A percentile compares a stretch with the other conserved stretches of the same genome.
phyloP scores from a whole-genome alignment of 202 grass and related monocot species.

The Dendrocalamus latiflorus region DNA sequence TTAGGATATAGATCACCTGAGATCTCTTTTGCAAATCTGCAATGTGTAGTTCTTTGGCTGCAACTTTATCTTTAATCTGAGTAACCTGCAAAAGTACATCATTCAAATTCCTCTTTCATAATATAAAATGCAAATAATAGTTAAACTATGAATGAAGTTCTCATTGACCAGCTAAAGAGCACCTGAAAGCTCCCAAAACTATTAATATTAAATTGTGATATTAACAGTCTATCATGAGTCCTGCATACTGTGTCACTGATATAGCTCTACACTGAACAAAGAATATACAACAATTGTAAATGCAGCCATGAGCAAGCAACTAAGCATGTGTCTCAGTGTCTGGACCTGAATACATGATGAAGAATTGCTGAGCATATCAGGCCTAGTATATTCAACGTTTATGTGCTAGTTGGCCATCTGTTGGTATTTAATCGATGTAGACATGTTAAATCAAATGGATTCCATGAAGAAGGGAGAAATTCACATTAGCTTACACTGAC shows the following conservation, averaged over 20 bases:
- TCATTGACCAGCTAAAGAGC: not conserved
- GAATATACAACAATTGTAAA: not conserved
- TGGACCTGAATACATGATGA: not conserved
- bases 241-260: not conserved
- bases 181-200: not conserved
- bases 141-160: not conserved
- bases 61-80: conserved; percentile 59
- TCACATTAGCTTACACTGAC: not conserved
- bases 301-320: not conserved
- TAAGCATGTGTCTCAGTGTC: not conserved
- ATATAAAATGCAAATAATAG: conserved; percentile 3
- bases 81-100: conserved; percentile 41
- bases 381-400: not conserved
- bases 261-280: conserved; percentile 12
- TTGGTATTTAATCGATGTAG: not conserved
- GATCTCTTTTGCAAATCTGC: conserved; percentile 60
- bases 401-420: not conserved
- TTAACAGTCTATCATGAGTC: not conserved
- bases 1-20: conserved; percentile 43
- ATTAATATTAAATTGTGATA: not conserved
- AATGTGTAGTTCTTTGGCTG: conserved; percentile 52
- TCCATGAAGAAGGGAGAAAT: not conserved
- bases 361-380: not conserved
- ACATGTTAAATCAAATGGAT: not conserved
- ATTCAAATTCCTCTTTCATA: conserved; percentile 20